Evolutionary conservation across 441 rosid genomes (phyloP), one percentile per base, ranked within the genome.

Genomic region (Raphanus hybrid): DNA sequence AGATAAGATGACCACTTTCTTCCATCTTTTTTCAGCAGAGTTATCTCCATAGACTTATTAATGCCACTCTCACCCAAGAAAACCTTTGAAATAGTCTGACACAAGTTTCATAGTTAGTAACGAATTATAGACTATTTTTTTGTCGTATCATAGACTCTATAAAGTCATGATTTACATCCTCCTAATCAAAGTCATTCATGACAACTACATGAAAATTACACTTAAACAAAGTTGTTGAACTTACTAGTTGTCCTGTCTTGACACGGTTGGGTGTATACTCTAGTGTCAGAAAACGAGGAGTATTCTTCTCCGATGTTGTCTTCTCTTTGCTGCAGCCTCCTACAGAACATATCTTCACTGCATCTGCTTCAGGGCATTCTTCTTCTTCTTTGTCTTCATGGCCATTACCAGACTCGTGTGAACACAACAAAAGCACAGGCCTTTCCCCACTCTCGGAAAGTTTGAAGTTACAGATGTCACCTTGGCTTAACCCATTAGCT

Each of bases 1-100:
- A 78, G 48, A 67, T 67, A 48, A 67, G 81, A 66, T 35, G 39
- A 1, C 81, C 81, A 78, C 58, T 61, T 72, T 67, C 69, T 72
- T 72, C 74, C 77, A 27, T 78, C 69, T 66, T 60, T 14, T 58
- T 67, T 37, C 34, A 78, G 59, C 35, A 78, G 63, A 67, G 52
- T 72, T 37, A 68, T 57, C 64, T 78, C 74, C 10, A 54, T 65
- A 54, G 70, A 3, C 54, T 73, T 32, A 0, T 12, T 50, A 27
- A 78, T 67, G 12, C 61, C 78, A 69, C 45, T 73, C 32, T 73
- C 74, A 23, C 1, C 4, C 3, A 69, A 2, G 67, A 73, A 78
- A 37, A 23, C n/a, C 75, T 7, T 6, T 73, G 78, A 69, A 29
- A 79, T 45, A 69, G 34, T 54, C 82, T 79, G 52, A 67, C 5